Evolutionary conservation across 306 rosid species (phyloP), one percentile per base, ranked within the genome.

Genomic region (Cicer judaicum): DNA sequence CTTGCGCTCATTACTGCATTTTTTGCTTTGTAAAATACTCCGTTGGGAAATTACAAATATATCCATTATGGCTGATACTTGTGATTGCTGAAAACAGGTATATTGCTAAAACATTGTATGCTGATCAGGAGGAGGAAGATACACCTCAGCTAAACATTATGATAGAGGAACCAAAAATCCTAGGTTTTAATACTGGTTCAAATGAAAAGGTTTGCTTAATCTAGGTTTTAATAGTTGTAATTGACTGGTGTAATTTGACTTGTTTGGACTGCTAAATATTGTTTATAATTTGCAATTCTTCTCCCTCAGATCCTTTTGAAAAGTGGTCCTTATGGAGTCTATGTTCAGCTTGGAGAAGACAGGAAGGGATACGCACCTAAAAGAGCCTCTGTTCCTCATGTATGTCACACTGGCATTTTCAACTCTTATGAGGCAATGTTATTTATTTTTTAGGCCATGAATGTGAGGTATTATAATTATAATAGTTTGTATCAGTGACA

Each of bases 311-410:
- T 95, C 86, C 87, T 92, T 80, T 80, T 95, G 82, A 95, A 95
- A 87, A 74, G 50, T 34, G 99, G 99, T 70, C 97, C 99, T 46
- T 92, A 86, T 64, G 99, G 99, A 72, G 82, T 68, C 46, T 95
- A 95, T 78, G 90, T 95, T 68, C 99, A 95, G 80, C 98, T 90
- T 42, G 97, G 99, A 62, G 98, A 92, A 82, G 99, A 95, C 81
- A 86, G 82, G 84, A 95, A 89, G 79, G 92, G 88, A 52, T 82
- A 76, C 80, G 10, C 66, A 50, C 99, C 99, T 29, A 88, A 86
- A 86, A 86, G 99, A 85, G 82, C 91, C 48, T 87, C 95, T 54
- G 81, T 79, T 68, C 88, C 95, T 78, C 93, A 87, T 82, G 99
- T 94, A 92, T 72, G 94, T 68, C 12, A 48, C 40, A 38, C 70